Evolutionary conservation across 1,139 yeast genomes (phyloP).

Genomic region (Lodderomyces jiufengensis): DNA sequence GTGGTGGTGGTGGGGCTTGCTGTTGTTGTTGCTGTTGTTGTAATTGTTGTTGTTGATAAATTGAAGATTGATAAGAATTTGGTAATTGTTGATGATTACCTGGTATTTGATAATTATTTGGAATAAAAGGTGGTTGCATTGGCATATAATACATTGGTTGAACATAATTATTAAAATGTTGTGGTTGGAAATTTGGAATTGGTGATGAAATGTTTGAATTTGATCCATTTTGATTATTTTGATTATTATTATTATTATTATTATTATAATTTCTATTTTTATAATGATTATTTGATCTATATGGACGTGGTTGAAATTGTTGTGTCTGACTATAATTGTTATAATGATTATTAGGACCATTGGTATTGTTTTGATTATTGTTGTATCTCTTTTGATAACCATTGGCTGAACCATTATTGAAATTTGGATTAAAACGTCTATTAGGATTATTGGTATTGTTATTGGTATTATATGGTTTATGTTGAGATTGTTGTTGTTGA

Average conservation of each 20-base stretch:
- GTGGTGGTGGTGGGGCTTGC: conserved; percentile 37
- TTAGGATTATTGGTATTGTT: conserved; percentile 1
- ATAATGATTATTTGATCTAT: conserved; percentile 3
- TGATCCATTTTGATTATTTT: background rate
- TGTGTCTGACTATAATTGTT: conserved; percentile 4
- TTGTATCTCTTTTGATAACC: conserved; percentile 9
- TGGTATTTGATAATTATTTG: conserved; percentile 1
- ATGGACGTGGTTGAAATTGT: conserved; percentile 6
- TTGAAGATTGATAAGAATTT: conserved; percentile 3
- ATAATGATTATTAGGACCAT: conserved; percentile 1
- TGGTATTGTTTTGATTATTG: conserved; percentile 5
- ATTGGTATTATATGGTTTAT: conserved; percentile 4
- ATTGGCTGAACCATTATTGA: conserved; percentile 9
- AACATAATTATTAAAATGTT: conserved; percentile 1
- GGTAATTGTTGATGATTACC: conserved; percentile 6
- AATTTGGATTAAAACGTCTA: conserved; percentile 8
- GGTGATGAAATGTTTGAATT: background rate
- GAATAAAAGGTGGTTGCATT: conserved; percentile 4
- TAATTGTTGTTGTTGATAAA: conserved; percentile 18
- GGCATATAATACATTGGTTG: conserved; percentile 6
- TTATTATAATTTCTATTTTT: conserved; percentile 6
- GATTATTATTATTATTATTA: conserved; percentile 1
- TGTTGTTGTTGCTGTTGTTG: conserved; percentile 19
- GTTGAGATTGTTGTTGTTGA: conserved; percentile 6
- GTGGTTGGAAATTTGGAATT: conserved; percentile 3